Evolutionary conservation across 2,329 filamentous ascomycete species (phyloP), one percentile per base, ranked within the genome.

Genomic region (Sporothrix phasma): DNA sequence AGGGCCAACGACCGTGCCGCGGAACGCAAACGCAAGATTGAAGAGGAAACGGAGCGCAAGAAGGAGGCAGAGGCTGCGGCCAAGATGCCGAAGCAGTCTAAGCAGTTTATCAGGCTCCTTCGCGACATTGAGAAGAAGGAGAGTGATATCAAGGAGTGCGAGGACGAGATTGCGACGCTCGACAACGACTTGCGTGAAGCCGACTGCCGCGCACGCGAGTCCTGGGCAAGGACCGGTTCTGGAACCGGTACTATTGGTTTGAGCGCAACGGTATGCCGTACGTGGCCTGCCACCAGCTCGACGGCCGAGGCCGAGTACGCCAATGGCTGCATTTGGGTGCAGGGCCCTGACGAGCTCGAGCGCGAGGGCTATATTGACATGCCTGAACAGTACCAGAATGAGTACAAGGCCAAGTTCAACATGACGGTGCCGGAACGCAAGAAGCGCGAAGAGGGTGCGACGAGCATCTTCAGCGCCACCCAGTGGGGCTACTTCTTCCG

Each of bases 221-320:
- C 19, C 81, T 99, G 29, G 94, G 94, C 66, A 93, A 94, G 74
- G 94, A 99, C 76, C 86, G 94, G 51, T 99, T 96, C 80, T 96
- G 93, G 86, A 97, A 99, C 75, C 86, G 93, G 62, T 99, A 97
- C 76, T 97, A 95, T 80, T 99, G 94, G 93, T 97, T 97, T 74
- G 94, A 99, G 76, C 88, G 93, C 67, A 99, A 97, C 72, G 94
- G 92, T 26, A 97, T 97, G 92, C 94, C 94, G 0, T 96, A 93
- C 71, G 83, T 37, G 94, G 94, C 4, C 81, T 97, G 63, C 92
- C 0, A 85, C 84, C 68, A 96, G 91, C 74, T 97, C 92, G 17
- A 97, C 93, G 1, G 89, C 91, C 0, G 81, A 86, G 53, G 92
- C 93, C 24, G 87, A 84, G 8, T 99, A 97, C 72, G 92, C 93